A percentile compares a stretch with the other conserved stretches of the same genome.
phyloP scores from a whole-genome alignment of 2,329 filamentous ascomycete genomes.

The Exophiala phaeomuriformis region DNA sequence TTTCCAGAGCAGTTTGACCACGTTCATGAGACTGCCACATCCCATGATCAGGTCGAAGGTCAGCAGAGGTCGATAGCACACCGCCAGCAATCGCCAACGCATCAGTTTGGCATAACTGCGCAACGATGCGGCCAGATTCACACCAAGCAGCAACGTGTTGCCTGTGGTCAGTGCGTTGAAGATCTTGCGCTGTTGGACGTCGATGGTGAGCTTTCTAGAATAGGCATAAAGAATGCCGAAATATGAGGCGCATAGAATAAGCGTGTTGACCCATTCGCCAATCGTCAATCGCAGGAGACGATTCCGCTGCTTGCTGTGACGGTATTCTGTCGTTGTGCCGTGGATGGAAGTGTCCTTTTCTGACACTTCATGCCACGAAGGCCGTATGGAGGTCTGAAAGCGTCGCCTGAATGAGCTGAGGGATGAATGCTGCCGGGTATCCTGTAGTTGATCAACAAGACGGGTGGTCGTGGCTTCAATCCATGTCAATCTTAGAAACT shows the following conservation, averaged over 20 bases:
- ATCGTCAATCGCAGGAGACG: slow-evolving; percentile 20
- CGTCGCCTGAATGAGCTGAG: slow-evolving; percentile 9
- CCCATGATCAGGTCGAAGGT: slow-evolving; percentile 23
- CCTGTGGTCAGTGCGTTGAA: slow-evolving; percentile 16
- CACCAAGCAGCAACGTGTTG: background rate
- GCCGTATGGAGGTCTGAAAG: slow-evolving; percentile 10
- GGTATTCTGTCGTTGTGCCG: slow-evolving; percentile 14
- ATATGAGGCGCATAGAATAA: slow-evolving; percentile 15
- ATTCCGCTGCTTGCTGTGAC: slow-evolving; percentile 12
- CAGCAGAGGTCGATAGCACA: background rate
- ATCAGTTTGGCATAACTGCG: background rate
- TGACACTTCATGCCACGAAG: slow-evolving; percentile 15
- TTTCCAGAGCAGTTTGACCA: slow-evolving; percentile 19
- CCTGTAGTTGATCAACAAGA: background rate
- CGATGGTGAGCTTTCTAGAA: slow-evolving; percentile 9
- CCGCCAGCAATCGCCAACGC: background rate
- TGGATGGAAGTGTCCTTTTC: slow-evolving; percentile 4
- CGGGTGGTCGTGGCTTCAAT: slow-evolving; percentile 2
- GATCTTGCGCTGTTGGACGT: slow-evolving; percentile 11
- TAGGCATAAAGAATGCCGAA: slow-evolving; percentile 18
- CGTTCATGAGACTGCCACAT: slow-evolving; percentile 20
- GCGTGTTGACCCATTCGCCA: slow-evolving; percentile 20
- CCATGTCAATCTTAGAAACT: background rate
- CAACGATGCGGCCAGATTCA: background rate
- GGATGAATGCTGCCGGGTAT: slow-evolving; percentile 5